Conservation (phyloP, 257 asterid species). For the Capsicum rhomboideum region DNA sequence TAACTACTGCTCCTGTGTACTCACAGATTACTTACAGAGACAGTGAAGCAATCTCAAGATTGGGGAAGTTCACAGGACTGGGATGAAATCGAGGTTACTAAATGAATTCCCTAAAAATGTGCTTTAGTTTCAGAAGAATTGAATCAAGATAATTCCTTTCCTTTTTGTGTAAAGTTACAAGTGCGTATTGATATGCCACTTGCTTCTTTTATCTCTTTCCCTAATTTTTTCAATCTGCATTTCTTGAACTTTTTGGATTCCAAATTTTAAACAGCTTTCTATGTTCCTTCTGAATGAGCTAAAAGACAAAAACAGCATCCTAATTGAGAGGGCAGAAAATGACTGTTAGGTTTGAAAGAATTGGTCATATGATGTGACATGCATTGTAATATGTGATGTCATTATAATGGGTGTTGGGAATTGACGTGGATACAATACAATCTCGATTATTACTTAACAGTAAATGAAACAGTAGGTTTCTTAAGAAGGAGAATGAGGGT, state of each 20-base stretch:
- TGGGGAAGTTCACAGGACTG: slow-evolving; percentile 66
- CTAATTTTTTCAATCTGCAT: not conserved
- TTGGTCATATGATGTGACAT: not conserved
- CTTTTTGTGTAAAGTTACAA: not conserved
- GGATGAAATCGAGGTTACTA: slow-evolving; percentile 67
- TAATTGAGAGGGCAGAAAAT: not conserved
- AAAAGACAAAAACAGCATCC: not conserved
- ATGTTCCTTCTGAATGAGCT: not conserved
- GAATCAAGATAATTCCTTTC: not conserved
- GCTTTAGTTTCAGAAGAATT: not conserved
- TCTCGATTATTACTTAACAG: not conserved
- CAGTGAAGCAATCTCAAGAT: slow-evolving; percentile 63
- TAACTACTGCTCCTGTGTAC: slow-evolving; percentile 12
- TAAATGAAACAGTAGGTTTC: not conserved
- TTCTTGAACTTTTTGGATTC: not conserved
- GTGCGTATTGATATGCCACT: not conserved
- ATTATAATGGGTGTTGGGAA: not conserved
- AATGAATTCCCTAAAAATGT: not conserved
- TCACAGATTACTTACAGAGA: slow-evolving; percentile 67
- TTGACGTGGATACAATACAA: not conserved
- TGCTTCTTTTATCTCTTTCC: not conserved
- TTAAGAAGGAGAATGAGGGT: not conserved
- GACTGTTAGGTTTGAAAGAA: not conserved
- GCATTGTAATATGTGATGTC: not conserved
- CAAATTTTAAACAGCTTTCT: not conserved